These are phyloP conservation scores for Spizellomyces sp. DNA, from an alignment of 192 early-diverging fungal species.

Conservation along the genomic window DNA sequence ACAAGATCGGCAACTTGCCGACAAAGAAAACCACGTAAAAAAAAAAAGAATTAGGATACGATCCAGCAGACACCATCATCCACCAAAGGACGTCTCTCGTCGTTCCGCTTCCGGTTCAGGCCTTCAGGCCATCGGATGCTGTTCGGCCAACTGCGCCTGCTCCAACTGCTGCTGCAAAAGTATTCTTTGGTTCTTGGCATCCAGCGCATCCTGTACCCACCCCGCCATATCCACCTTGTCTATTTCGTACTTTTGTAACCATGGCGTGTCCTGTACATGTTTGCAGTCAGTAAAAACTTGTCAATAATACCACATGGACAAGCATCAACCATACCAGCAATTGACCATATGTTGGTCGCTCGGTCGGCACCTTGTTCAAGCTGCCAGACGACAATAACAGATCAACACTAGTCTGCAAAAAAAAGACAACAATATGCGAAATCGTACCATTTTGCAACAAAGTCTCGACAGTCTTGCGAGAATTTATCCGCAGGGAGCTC, in stretches of 20 bases:
- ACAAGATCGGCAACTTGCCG: too few species aligned
- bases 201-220: conserved; percentile 72
- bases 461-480: conserved; percentile 72
- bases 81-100: not conserved
- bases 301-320: not conserved
- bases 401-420: not conserved
- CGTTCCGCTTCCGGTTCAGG: conserved; percentile 27
- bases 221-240: conserved; percentile 78
- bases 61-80: too few species aligned
- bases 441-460: conserved; percentile 73
- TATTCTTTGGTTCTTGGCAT: conserved; percentile 10
- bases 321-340: conserved; percentile 49
- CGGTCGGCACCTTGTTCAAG: conserved; percentile 67
- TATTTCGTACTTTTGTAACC: conserved; percentile 66
- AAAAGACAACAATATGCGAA: too few species aligned
- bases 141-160: not conserved
- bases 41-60: too few species aligned
- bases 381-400: conserved; percentile 28
- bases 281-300: not conserved
- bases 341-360: conserved; percentile 75
- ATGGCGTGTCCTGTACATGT: conserved; percentile 56
- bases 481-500: conserved; percentile 66
- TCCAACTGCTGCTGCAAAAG: not conserved
- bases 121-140: conserved; percentile 2
- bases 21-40: too few species aligned